Conservation (phyloP, 2,329 filamentous ascomycete genomes). For the Phaeosphaeria sp. region DNA sequence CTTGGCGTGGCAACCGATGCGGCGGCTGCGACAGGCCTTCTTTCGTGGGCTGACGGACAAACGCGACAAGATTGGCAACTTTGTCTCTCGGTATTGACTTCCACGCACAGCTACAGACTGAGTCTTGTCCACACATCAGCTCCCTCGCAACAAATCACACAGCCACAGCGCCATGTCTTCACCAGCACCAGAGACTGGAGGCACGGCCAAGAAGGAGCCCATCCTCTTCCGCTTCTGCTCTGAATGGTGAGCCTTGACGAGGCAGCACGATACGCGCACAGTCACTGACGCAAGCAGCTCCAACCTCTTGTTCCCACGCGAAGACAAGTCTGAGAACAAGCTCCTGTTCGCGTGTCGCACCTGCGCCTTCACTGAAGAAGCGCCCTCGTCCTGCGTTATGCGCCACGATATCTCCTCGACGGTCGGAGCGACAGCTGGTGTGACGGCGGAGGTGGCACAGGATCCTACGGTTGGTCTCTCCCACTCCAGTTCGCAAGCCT, state of each 20-base stretch:
- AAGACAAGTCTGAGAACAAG: slow-evolving; percentile 82
- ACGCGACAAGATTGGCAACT: not conserved
- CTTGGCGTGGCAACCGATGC: slow-evolving; percentile 14
- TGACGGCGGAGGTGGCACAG: slow-evolving; percentile 94
- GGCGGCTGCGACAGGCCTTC: slow-evolving; percentile 3
- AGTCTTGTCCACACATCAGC: too few species aligned
- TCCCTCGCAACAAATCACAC: too few species aligned
- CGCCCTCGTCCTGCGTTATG: slow-evolving; percentile 89
- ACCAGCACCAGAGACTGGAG: slow-evolving; percentile 34
- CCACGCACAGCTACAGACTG: not conserved
- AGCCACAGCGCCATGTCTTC: slow-evolving; percentile 41
- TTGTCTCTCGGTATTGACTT: not conserved
- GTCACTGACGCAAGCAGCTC: slow-evolving; percentile 61
- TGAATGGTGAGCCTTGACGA: slow-evolving; percentile 71
- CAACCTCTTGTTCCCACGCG: slow-evolving; percentile 97
- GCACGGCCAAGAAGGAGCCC: slow-evolving; percentile 64
- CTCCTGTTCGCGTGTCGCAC: slow-evolving; percentile 96
- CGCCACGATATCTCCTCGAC: slow-evolving; percentile 92
- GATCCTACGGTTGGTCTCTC: slow-evolving; percentile 93
- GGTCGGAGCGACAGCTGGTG: slow-evolving; percentile 92
- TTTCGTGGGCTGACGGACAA: not conserved
- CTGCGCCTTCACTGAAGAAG: slow-evolving; percentile 88
- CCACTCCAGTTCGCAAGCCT: slow-evolving; percentile 37
- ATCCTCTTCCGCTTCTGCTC: slow-evolving; percentile 98
- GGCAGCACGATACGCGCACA: not conserved